Evolutionary conservation across 768 basidiomycete genomes (phyloP).

Genomic region (Hypholoma sublateritium): DNA sequence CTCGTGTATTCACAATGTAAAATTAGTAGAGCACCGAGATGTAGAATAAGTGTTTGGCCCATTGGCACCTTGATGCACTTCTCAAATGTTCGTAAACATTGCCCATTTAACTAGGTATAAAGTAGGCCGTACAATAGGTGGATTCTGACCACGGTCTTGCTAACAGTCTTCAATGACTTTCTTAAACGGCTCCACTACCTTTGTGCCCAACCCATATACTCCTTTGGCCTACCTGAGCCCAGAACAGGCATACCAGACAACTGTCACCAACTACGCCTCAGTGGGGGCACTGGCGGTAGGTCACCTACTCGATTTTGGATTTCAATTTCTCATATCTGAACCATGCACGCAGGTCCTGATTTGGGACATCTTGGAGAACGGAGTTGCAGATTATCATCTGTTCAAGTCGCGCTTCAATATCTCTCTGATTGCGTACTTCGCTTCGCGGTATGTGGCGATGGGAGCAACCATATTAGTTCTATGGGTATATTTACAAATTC

Average conservation of each 20-base stretch:
- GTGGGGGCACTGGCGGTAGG: neutral
- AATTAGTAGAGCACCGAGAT: no score
- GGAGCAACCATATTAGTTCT: no score
- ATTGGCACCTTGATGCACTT: no score
- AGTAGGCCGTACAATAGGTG: no score
- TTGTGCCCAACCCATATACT: neutral
- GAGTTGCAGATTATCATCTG: neutral
- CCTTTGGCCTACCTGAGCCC: neutral
- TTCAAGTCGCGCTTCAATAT: neutral
- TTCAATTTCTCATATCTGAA: neutral
- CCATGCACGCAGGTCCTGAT: neutral
- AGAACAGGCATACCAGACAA: neutral
- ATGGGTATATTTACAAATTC: neutral
- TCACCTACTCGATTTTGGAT: neutral
- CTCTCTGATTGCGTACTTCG: neutral
- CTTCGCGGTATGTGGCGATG: neutral
- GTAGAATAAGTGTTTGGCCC: no score
- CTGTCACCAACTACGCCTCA: neutral
- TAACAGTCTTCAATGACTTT: no score
- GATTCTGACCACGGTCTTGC: no score
- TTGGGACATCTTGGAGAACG: neutral
- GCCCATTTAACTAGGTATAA: no score
- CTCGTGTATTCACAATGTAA: no score
- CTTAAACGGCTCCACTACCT: neutral
- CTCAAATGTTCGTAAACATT: no score